Evolutionary conservation across 768 basidiomycete species (phyloP), one percentile per base, ranked within the genome.

Genomic region (Rhizopogon salebrosus): DNA sequence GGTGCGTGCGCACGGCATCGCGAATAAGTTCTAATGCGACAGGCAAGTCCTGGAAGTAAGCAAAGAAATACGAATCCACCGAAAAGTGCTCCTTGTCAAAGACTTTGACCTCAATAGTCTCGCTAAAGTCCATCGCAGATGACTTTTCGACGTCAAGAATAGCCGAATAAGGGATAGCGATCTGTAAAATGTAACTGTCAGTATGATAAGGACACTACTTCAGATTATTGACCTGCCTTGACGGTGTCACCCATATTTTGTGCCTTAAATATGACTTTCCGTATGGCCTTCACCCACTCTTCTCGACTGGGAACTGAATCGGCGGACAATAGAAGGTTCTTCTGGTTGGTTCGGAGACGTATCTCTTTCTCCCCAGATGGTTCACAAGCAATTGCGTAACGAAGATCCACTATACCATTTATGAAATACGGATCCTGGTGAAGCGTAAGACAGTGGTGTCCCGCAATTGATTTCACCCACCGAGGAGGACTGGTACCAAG

Each of bases 171-270:
- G 95, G 97, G 46, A 99, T 92, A 26, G 94, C 92, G 63, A 99
- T 93, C 91, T 84, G 57, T 18, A 41, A 43, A 41, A 42, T 29
- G 27, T 56, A 41, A 64, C 55, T 37, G 26, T 29, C 41, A 48
- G 34, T 26, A 48, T 39, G 13, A 39, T 22, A 27, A 10, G 11
- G 16, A 37, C 4, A 24, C 11, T 43, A 14, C n/a, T 4, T 24
- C 6, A 39, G 3, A 27, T 48, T 26, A 42, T 6, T 48, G 23
- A 60, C 68, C 24, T 57, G 89, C 91, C 80, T 98, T 98, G 59
- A 98, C 93, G 60, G 83, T 89, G 62, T 98, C 93, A 2, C 97
- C 95, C 78, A 87, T 87, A 67, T 98, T 97, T 73, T 98, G 95
- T 14, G 89, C 87, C 65, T 93, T 92, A 75, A 98, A 95, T 51